phyloP scores from a whole-genome alignment of 371 early-diverging fungal genomes.

The Apophysomyces variabilis region DNA sequence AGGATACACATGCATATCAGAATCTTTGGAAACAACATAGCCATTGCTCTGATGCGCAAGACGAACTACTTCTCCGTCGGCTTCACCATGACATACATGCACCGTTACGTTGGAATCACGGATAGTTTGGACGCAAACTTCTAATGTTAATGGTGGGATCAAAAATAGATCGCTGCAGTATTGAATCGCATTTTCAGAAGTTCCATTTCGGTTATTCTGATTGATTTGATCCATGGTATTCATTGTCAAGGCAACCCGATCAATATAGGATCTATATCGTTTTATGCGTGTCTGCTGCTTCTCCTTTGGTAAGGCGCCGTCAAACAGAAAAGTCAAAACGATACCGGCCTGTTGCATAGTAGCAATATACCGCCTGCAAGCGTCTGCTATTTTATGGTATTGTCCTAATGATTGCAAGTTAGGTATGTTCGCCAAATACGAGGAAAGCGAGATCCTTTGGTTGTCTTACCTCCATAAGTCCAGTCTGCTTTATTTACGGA shows the following conservation, averaged over 20 bases:
- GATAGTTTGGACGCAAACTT: conserved; percentile 53
- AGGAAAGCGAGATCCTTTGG: no score
- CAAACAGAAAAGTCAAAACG: conserved; percentile 52
- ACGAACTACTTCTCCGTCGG: conserved; percentile 55
- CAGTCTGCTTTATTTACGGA: conserved; percentile 49
- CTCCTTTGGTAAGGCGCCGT: conserved; percentile 59
- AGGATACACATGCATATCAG: conserved; percentile 64
- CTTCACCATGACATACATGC: conserved; percentile 54
- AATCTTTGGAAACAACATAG: conserved; percentile 61
- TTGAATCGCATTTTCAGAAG: conserved; percentile 24
- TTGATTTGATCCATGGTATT: conserved; percentile 34
- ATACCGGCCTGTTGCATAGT: conserved; percentile 44
- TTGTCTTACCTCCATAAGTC: conserved; percentile 54
- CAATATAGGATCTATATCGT: conserved; percentile 56
- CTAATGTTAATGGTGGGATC: conserved; percentile 59
- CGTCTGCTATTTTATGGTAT: conserved; percentile 38
- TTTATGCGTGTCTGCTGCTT: conserved; percentile 55
- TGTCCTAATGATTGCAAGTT: conserved; percentile 32
- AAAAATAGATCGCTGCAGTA: conserved; percentile 47
- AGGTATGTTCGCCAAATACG: neutral
- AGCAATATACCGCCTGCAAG: conserved; percentile 33
- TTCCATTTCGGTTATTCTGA: conserved; percentile 15
- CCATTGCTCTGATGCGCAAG: conserved; percentile 48
- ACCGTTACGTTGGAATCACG: conserved; percentile 35
- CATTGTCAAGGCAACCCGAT: conserved; percentile 23